Conservation (phyloP, 352 stramenopile genomes). For the Phytophthora idaei region DNA sequence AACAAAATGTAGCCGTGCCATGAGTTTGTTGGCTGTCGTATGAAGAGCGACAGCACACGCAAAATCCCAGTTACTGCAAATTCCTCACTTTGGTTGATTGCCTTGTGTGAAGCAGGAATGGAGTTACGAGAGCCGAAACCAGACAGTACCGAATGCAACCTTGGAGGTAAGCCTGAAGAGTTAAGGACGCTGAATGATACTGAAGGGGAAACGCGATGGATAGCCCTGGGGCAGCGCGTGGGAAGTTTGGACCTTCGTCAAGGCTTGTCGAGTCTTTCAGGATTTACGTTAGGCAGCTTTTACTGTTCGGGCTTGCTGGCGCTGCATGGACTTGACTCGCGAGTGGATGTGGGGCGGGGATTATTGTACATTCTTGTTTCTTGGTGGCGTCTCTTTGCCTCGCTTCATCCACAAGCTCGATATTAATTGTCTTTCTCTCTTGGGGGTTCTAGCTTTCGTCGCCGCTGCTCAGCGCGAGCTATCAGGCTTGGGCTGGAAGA, state of each 20-base stretch:
- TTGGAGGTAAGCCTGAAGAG: too few relatives aligned
- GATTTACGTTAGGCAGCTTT: constrained; percentile 11
- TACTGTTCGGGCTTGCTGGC: constrained; percentile 17
- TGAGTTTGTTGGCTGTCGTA: neutral
- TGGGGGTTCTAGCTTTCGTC: constrained; percentile 2
- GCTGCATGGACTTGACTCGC: constrained; percentile 7
- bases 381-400: constrained; percentile 15
- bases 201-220: too few relatives aligned
- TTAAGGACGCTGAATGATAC: too few relatives aligned
- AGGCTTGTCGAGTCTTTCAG: neutral
- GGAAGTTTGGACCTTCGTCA: too few relatives aligned
- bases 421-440: constrained; percentile 9
- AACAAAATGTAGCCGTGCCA: neutral
- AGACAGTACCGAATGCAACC: too few relatives aligned
- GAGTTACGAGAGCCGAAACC: too few relatives aligned
- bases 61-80: too few relatives aligned
- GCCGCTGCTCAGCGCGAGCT: constrained; percentile 24
- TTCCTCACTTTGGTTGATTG: too few relatives aligned
- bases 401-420: constrained; percentile 1
- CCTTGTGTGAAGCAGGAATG: too few relatives aligned
- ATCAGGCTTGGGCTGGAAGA: constrained; percentile 48
- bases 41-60: too few relatives aligned
- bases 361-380: constrained; percentile 35
- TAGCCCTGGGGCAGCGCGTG: neutral
- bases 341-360: neutral